phyloP scores from a whole-genome alignment of 2,329 filamentous ascomycete genomes.

The Colletotrichum sp. region DNA sequence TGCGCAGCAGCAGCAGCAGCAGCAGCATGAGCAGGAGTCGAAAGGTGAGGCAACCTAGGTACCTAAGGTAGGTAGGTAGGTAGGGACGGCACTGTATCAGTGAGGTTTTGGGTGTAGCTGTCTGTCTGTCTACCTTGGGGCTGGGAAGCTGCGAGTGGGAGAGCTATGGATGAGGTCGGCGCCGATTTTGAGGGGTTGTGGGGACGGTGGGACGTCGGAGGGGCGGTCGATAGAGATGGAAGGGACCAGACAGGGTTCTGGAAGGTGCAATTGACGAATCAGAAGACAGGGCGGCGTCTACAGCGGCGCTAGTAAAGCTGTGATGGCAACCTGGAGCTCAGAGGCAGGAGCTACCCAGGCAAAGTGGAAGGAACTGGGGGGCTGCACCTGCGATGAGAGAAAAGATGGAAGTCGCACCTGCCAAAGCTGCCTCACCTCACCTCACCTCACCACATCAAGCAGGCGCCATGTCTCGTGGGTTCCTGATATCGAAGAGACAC shows the following conservation, averaged over 20 bases:
- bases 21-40: background rate
- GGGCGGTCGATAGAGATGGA: background rate
- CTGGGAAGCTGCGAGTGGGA: background rate
- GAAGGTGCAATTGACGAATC: constrained; percentile 17
- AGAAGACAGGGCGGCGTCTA: background rate
- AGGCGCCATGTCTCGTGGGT: background rate
- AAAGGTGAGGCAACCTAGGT: background rate
- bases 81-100: too few relatives aligned
- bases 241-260: background rate
- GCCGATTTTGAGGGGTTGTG: background rate
- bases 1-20: background rate
- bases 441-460: background rate
- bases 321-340: background rate
- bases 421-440: background rate
- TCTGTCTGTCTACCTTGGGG: too few relatives aligned
- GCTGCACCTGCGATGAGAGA: background rate
- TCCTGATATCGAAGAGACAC: background rate
- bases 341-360: background rate
- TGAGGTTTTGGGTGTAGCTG: too few relatives aligned
- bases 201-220: background rate
- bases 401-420: background rate
- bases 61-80: too few relatives aligned
- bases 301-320: constrained; percentile 3
- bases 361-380: background rate
- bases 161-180: background rate